These are phyloP conservation scores for Lentinula raphanica DNA, from an alignment of 768 basidiomycete genomes.

Conservation along the genomic window DNA sequence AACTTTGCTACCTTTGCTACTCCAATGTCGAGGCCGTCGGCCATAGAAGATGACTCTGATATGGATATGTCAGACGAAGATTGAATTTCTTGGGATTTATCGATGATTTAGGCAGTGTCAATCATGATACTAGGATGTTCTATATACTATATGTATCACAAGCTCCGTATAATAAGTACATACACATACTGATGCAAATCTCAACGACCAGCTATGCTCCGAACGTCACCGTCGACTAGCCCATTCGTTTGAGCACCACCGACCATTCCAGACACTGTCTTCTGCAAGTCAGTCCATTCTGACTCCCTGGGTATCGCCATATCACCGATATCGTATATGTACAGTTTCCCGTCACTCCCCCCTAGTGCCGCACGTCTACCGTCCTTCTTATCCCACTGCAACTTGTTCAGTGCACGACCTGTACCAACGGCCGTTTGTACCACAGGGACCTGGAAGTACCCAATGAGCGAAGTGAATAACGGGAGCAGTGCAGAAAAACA, in stretches of 20 bases:
- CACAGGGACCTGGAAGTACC: conserved; percentile 77
- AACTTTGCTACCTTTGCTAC: neutral
- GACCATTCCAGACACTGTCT: conserved; percentile 71
- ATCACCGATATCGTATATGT: conserved; percentile 94
- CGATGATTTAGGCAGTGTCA: neutral
- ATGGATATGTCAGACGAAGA: conserved; percentile 11
- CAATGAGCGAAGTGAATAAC: conserved; percentile 3
- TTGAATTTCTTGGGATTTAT: neutral
- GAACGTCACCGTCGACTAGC: conserved; percentile 25
- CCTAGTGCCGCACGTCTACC: conserved; percentile 87
- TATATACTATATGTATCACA: too few relatives aligned
- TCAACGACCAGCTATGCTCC: conserved; percentile 29
- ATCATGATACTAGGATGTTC: neutral
- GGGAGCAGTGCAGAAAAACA: conserved; percentile 21
- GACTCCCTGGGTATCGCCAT: conserved; percentile 82
- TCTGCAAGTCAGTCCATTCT: conserved; percentile 93
- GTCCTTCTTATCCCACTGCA: conserved; percentile 92
- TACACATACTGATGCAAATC: too few relatives aligned
- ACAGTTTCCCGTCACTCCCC: conserved; percentile 86
- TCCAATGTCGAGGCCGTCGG: neutral
- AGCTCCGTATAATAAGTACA: neutral
- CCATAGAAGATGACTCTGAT: conserved; percentile 15
- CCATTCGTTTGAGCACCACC: conserved; percentile 50
- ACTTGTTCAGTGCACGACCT: conserved; percentile 86
- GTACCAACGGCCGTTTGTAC: conserved; percentile 81